Conservation (phyloP, 2,329 filamentous ascomycete genomes). For the Alternaria hordeiaustralica region DNA sequence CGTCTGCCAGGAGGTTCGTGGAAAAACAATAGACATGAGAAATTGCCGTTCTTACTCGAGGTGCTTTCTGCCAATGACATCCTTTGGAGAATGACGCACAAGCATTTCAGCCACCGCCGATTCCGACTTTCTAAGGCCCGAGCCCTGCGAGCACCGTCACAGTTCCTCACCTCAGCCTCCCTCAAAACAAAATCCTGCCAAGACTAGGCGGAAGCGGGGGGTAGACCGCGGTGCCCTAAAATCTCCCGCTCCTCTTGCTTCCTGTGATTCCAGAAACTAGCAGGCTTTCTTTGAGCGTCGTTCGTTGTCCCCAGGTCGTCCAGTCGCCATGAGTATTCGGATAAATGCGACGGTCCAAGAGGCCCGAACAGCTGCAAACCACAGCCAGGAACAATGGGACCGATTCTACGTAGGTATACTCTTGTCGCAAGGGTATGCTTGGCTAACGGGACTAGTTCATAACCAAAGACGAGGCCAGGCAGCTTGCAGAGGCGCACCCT, state of each 20-base stretch:
- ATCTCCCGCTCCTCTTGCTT: constrained; percentile 44
- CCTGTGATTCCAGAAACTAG: constrained; percentile 37
- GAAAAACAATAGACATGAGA: constrained; percentile 37
- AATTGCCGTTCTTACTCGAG: constrained; percentile 35
- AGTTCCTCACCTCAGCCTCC: constrained; percentile 47
- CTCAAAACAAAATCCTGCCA: constrained; percentile 47
- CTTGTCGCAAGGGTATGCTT: constrained; percentile 11
- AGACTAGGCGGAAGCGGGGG: constrained; percentile 48
- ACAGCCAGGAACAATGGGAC: constrained; percentile 49
- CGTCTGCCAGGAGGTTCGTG: constrained; percentile 35
- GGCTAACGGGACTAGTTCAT: constrained; percentile 44
- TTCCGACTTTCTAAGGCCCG: constrained; percentile 47
- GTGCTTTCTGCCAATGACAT: constrained; percentile 39
- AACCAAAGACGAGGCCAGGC: constrained; percentile 47
- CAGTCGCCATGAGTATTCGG: constrained; percentile 45
- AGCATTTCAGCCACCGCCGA: constrained; percentile 49
- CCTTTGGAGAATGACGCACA: constrained; percentile 45
- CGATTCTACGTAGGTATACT: constrained; percentile 45
- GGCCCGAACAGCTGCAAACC: constrained; percentile 43
- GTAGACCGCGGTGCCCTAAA: constrained; percentile 47
- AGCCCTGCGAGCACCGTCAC: constrained; percentile 46
- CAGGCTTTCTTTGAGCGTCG: constrained; percentile 28
- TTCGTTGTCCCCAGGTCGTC: constrained; percentile 26
- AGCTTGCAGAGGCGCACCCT: constrained; percentile 45
- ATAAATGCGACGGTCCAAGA: constrained; percentile 48